Evolutionary conservation across 2,329 filamentous ascomycete species (phyloP).

Genomic region (Chaetomiaceae sp.): DNA sequence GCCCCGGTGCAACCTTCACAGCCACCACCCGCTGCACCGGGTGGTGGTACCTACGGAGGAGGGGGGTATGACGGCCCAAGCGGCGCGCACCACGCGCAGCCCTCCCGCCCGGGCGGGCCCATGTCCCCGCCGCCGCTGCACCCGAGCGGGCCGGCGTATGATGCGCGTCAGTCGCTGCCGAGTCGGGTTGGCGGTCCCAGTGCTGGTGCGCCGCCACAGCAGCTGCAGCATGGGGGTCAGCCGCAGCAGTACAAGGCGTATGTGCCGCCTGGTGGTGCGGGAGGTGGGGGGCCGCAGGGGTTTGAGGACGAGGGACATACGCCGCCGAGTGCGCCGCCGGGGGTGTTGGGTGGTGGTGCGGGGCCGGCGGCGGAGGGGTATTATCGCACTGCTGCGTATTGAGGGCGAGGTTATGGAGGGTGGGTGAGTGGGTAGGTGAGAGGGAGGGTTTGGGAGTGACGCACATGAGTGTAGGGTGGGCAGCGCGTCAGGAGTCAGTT

Average conservation of each 20-base stretch:
- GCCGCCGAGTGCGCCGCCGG: constrained; percentile 33
- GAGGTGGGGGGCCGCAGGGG: constrained; percentile 30
- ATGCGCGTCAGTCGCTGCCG: constrained; percentile 45
- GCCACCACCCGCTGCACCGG: constrained; percentile 25
- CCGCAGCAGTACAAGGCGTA: constrained; percentile 57
- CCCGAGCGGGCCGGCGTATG: constrained; percentile 40
- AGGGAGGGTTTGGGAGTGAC: neutral
- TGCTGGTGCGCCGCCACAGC: constrained; percentile 27
- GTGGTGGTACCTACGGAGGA: constrained; percentile 8
- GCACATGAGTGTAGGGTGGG: neutral
- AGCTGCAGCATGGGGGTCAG: constrained; percentile 24
- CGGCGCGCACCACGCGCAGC: neutral
- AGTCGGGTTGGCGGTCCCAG: constrained; percentile 26
- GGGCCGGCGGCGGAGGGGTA: constrained; percentile 18
- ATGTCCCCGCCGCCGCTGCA: constrained; percentile 41
- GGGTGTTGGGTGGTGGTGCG: no score
- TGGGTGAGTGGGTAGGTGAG: neutral
- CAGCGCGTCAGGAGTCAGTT: no score
- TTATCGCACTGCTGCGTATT: constrained; percentile 23
- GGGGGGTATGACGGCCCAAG: neutral
- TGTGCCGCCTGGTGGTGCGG: constrained; percentile 38
- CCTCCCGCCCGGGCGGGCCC: constrained; percentile 17
- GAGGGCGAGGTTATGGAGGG: no score
- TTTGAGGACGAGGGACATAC: no score
- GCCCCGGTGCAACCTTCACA: constrained; percentile 10